These are phyloP conservation scores for Pleoardoris graminearum DNA, from an alignment of 2,329 filamentous ascomycete genomes.

Conservation along the genomic window DNA sequence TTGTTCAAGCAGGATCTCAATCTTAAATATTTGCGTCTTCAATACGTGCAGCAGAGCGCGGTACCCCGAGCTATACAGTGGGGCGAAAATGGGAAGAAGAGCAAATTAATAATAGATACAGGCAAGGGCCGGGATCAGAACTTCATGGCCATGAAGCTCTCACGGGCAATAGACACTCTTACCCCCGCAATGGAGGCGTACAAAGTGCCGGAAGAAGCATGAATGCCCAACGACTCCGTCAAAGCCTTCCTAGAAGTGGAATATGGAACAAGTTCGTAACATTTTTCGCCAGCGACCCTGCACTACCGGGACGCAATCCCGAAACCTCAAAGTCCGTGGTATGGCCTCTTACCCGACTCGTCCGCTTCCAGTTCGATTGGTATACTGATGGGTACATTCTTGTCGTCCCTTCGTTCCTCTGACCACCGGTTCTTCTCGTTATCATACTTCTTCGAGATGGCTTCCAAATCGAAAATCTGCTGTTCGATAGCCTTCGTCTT, in stretches of 20 bases:
- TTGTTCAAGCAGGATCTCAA: slow-evolving; percentile 8
- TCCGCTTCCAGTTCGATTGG: slow-evolving; percentile 6
- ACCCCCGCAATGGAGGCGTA: neutral
- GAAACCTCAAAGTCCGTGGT: slow-evolving; percentile 1
- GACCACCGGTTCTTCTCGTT: neutral
- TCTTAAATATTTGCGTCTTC: slow-evolving; percentile 9
- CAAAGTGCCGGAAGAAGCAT: neutral
- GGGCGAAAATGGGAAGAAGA: neutral
- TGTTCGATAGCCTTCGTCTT: slow-evolving; percentile 3
- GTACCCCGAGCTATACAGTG: neutral
- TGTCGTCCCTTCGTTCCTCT: neutral
- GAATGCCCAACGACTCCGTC: neutral
- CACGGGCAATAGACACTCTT: neutral
- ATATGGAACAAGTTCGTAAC: neutral
- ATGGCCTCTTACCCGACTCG: neutral
- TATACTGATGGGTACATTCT: neutral
- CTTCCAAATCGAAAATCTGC: neutral
- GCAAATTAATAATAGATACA: slow-evolving; percentile 6
- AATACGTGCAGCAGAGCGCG: slow-evolving; percentile 4
- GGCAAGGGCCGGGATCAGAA: neutral
- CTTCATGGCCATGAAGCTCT: slow-evolving; percentile 5
- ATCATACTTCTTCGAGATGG: neutral
- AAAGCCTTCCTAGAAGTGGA: too few species aligned
- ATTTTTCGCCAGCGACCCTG: neutral
- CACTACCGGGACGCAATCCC: neutral